Base-by-base conservation (phyloP, 169 alveolate species). In the Cyclospora cayetanensis region DNA sequence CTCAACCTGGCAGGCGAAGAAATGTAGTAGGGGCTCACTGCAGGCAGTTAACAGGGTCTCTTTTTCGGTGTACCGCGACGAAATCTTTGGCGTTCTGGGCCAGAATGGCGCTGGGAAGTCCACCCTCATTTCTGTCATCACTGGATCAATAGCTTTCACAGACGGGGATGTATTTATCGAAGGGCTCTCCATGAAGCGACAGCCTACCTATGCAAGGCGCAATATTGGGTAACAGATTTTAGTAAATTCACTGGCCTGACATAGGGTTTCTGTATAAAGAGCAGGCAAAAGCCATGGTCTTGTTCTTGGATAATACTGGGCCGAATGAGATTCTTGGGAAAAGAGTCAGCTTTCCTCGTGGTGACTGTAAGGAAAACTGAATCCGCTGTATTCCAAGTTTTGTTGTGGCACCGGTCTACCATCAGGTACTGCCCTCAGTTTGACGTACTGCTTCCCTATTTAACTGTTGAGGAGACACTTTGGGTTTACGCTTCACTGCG, bases 81-180 rank as follows among this genome's bases (percentile, higher is more conserved):
- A 97, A 92, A 95, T 97, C 63, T 97, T 97, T 90, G 97, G 98
- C 15, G 94, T 97, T 22, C 92, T 97, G 39, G 99, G 99, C 9
- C 96, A 96, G 20, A 97, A 97, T 83, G 99, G 99, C 43, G 99
- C 99, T 3, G 99, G 99, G 35, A 97, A 97, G 88, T 96, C 98
- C 12, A 96, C 98, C 5, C 93, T 97, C 29, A 96, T 97, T 66
- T 95, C 68, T 12, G 86, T 89, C 66, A 25, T 89, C 35, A 74
- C 93, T 1, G 93, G 93, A 3, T 42, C 60, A 43, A 42, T 41
- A 1, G 68, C 77, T 1, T 65, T 68, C 25, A 63, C 83, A 3
- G 37, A 60, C 25, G 91, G 91, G 9, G 91, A 84, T 39, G 91
- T 65, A 41, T 34, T 29, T 3, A 39, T 84, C 18, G 77, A 25